Conservation (phyloP, 352 stramenopile species). For the Phytophthora palmivora region DNA sequence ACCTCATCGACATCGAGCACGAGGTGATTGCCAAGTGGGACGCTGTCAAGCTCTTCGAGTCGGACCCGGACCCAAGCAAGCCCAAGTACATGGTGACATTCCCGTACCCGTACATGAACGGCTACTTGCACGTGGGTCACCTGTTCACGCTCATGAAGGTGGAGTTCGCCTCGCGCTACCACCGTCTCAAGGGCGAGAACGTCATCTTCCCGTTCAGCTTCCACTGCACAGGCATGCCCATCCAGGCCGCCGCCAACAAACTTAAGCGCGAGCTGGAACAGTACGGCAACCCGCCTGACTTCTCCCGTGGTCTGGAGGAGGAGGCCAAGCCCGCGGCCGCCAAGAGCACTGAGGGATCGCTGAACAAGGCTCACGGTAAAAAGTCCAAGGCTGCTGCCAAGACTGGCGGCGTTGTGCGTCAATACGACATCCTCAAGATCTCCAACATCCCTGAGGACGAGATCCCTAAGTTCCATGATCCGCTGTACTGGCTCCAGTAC, state of each 20-base stretch:
- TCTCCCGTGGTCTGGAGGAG: constrained; percentile 47
- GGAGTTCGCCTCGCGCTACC: constrained; percentile 91
- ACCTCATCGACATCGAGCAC: constrained; percentile 93
- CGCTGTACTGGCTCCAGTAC: constrained; percentile 98
- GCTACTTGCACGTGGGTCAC: constrained; percentile 98
- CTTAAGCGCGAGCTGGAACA: constrained; percentile 97
- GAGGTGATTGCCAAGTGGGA: constrained; percentile 92
- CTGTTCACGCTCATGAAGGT: constrained; percentile 99
- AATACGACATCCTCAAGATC: constrained; percentile 99
- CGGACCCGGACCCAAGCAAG: constrained; percentile 74
- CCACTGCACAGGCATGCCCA: constrained; percentile 99
- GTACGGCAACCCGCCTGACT: constrained; percentile 95
- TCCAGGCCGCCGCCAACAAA: constrained; percentile 99
- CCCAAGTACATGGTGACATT: constrained; percentile 99
- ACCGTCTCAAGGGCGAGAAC: constrained; percentile 98
- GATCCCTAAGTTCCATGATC: constrained; percentile 98
- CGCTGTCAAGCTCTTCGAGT: constrained; percentile 92
- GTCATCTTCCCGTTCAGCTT: constrained; percentile 99
- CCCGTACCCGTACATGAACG: constrained; percentile 99
- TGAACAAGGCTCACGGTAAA: constrained; percentile 94
- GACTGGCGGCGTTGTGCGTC: constrained; percentile 95
- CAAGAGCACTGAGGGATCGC: constrained; percentile 80
- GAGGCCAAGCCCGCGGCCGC: constrained; percentile 35
- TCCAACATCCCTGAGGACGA: constrained; percentile 91
- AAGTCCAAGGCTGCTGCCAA: constrained; percentile 99